Percentiles rank a stretch among this genome's conserved stretches.
Evolutionary conservation across 1,139 yeast genomes (phyloP).

Genomic region (Yamadazyma mexicana): DNA sequence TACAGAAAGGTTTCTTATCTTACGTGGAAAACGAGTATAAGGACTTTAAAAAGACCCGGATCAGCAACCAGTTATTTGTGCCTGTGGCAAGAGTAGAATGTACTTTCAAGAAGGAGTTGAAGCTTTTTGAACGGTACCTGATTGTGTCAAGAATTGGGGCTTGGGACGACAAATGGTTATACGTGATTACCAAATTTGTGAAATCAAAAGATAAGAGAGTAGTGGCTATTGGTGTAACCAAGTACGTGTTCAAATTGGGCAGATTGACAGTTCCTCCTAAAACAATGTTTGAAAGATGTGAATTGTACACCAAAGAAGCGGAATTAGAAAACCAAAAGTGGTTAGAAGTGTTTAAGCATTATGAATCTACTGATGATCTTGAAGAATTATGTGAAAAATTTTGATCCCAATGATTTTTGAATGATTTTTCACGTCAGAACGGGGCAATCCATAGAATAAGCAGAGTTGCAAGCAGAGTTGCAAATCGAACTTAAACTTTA

Average conservation of each 20-base stretch:
- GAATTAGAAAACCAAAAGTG: conserved; percentile 36
- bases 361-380: conserved; percentile 31
- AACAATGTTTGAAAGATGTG: conserved; percentile 57
- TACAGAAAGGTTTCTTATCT: conserved; percentile 50
- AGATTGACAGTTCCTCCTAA: conserved; percentile 69
- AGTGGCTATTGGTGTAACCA: conserved; percentile 68
- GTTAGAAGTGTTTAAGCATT: conserved; percentile 28
- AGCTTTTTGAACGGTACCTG: conserved; percentile 58
- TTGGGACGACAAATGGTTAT: conserved; percentile 90
- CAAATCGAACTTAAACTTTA: too few relatives aligned
- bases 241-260: conserved; percentile 71
- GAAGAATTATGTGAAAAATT: conserved; percentile 21
- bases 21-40: conserved; percentile 41
- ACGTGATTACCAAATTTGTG: conserved; percentile 63
- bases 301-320: conserved; percentile 54
- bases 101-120: conserved; percentile 70
- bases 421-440: too few relatives aligned
- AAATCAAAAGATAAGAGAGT: conserved; percentile 36
- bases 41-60: conserved; percentile 25
- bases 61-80: conserved; percentile 55
- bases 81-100: conserved; percentile 79
- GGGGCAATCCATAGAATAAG: too few relatives aligned
- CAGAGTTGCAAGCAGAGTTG: too few relatives aligned
- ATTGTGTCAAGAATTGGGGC: conserved; percentile 65
- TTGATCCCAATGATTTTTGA: conserved; percentile 3